Evolutionary conservation across 768 basidiomycete genomes (phyloP), one percentile per base, ranked within the genome.

Genomic region (Suillus decipiens): DNA sequence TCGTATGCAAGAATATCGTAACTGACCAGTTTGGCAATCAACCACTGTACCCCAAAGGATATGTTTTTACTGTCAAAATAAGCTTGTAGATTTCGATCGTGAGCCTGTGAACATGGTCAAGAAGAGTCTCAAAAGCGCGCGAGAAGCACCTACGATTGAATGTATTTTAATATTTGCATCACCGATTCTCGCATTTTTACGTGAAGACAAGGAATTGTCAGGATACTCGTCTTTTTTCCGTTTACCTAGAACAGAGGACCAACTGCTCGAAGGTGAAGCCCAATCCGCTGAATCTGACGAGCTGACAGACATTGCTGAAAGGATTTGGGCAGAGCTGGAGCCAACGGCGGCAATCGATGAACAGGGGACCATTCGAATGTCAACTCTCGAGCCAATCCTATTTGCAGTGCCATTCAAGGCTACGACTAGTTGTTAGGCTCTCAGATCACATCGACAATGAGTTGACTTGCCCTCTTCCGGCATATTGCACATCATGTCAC

Each of bases 21-120:
- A 28, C 76, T 75, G 51, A 82, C 70, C 22, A 79, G 72, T 1
- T 84, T 79, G 0, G 80, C 82, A 31, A 87, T 77, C 66, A 86
- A 84, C 73, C 82, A 87, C 60, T 83, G 85, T 2, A 80, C 81
- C 10, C 84, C 82, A 62, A 77, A 82, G 2, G 78, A 75, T 5
- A 84, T 63, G 1, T 71, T 69, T 41, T 70, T 68, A 9, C 51
- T 34, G n/a, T 77, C 67, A 54, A 81, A 64, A 51, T 55, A 57
- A 6, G 53, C 47, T 34, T 67, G 70, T n/a, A 68, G 24, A 28
- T 57, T 59, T 31, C 24, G 31, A 33, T 65, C 55, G 24, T 69
- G 62, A 11, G 66, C 68, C 67, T 70, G 31, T 2, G 17, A 34
- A 22, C 3, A 19, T 37, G 19, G n/a, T 53, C 10, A 53, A 50